Base-by-base conservation (phyloP, 768 basidiomycete genomes). In the Leccinum fibrillosum region DNA sequence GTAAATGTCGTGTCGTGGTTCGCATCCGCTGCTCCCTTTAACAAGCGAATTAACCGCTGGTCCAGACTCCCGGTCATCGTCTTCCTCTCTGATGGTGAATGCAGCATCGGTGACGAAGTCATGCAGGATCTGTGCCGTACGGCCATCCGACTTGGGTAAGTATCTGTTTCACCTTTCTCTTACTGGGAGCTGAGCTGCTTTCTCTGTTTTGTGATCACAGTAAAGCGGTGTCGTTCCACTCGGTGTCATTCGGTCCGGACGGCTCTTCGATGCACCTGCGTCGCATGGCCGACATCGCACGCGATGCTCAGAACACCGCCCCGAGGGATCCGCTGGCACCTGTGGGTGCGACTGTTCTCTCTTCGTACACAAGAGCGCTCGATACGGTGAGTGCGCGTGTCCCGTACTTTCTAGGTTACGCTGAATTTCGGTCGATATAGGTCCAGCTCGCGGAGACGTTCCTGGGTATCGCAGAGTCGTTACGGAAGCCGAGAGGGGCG, bases 361-460 rank as follows among this genome's bases (percentile, higher is more conserved):
- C 83, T 8, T 79, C 80, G 0, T 86, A 79, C 61, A 70, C 75
- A 1, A 72, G 76, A 58, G 84, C 82, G 4, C 73, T 82, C 1
- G 78, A 84, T 64, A 79, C 82, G 52, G 85, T 83, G 23, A 35
- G 56, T 54, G 19, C 3, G 0, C n/a, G 19, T 13, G 19, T 49
- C 10, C 42, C 23, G 17, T 30, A 0, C 19, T 9, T 12, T 13
- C 12, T 12, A 4, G 5, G 13, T 12, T 32, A 15, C 12, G 37
- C 7, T 3, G 11, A 17, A 5, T 32, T 49, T 12, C 6, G 21
- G 19, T 17, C 15, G 55, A n/a, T n/a, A n/a, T 7, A 85, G 84
- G 74, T 85, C 12, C 78, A 76, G 57, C 75, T 86, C 10, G 78
- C 84, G 1, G 75, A 84, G 62, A 80, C 84, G 3, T 86, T 86